Base-by-base conservation (phyloP, 2,329 filamentous ascomycete genomes). In the Laburnicola sp. region DNA sequence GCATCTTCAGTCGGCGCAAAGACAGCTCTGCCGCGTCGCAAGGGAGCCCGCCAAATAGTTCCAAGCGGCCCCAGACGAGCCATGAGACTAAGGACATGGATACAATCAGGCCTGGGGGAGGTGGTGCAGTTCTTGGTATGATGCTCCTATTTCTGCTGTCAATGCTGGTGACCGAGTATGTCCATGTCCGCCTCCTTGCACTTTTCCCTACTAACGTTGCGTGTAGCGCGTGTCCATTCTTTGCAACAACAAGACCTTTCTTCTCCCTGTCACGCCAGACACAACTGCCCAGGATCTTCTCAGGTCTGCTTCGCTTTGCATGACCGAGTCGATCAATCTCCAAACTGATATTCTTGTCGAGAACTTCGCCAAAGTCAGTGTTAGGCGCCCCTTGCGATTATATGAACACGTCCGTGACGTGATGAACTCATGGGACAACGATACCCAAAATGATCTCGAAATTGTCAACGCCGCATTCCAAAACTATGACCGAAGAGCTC, bases 341-440 rank as follows among this genome's bases (percentile, higher is more conserved):
- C 76, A 80, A 8, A 82, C 80, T 9, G 87, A 86, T 45, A 80
- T 94, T n/a, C 71, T 97, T 8, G 73, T 91, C 16, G 93, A 97
- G 71, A 84, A 82, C 21, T 97, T 91, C 69, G 76, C 80, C 21
- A 81, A 85, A 38, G 80, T 94, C 1, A 90, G 90, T 27, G 79
- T 97, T 2, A 89, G 95, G 70, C 85, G 93, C 34, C 87, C 89
- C 0, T 75, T 97, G 25, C 87, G 93, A 35, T 86, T 85, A 34
- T 97, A 96, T 68, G 93, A 97, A 75, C 85, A 84, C 55, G 82
- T 97, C 28, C 84, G 90, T 53, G 90, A 96, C 64, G 83, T 96
- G 22, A 83, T 97, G 81, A 95, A 96, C 70, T 95, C 91, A 0
- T 97, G 93, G 93, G 89, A 96, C 54, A 79, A 81, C 37, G 91